Percentiles rank a stretch among this genome's conserved stretches.
Evolutionary conservation across 495 filamentous ascomycete species (phyloP).

Genomic region (Penicillium macrosclerotiorum): DNA sequence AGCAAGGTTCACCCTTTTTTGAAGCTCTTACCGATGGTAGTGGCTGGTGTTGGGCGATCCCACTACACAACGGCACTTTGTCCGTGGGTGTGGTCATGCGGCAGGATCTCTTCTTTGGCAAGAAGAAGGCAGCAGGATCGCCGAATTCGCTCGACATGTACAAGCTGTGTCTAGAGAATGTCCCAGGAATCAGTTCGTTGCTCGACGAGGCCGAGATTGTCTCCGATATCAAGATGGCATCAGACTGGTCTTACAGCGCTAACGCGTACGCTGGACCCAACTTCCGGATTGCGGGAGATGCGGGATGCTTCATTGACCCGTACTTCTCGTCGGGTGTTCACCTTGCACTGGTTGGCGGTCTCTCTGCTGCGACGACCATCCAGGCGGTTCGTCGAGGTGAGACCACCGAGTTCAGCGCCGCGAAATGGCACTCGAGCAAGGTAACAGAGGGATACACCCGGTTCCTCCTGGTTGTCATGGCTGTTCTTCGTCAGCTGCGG

Average conservation of each 20-base stretch:
- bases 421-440: conserved; percentile 47
- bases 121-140: conserved; percentile 25
- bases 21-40: conserved; percentile 33
- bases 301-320: conserved; percentile 44
- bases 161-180: conserved; percentile 27
- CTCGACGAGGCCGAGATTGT: conserved; percentile 26
- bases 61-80: conserved; percentile 28
- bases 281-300: conserved; percentile 38
- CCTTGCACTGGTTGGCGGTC: conserved; percentile 40
- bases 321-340: conserved; percentile 49
- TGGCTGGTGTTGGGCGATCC: conserved; percentile 37
- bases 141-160: conserved; percentile 34
- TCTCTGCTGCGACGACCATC: conserved; percentile 45
- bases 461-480: conserved; percentile 48
- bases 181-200: conserved; percentile 20
- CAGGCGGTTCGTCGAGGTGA: conserved; percentile 32
- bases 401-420: conserved; percentile 37
- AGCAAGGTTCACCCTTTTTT: conserved; percentile 29
- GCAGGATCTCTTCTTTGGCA: conserved; percentile 22
- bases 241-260: conserved; percentile 45
- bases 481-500: conserved; percentile 43
- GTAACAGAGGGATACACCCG: conserved; percentile 46
- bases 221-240: conserved; percentile 34
- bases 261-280: conserved; percentile 31
- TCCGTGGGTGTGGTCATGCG: conserved; percentile 36